Evolutionary conservation across 768 basidiomycete genomes (phyloP), one percentile per base, ranked within the genome.

Genomic region (Pholiota microspora): DNA sequence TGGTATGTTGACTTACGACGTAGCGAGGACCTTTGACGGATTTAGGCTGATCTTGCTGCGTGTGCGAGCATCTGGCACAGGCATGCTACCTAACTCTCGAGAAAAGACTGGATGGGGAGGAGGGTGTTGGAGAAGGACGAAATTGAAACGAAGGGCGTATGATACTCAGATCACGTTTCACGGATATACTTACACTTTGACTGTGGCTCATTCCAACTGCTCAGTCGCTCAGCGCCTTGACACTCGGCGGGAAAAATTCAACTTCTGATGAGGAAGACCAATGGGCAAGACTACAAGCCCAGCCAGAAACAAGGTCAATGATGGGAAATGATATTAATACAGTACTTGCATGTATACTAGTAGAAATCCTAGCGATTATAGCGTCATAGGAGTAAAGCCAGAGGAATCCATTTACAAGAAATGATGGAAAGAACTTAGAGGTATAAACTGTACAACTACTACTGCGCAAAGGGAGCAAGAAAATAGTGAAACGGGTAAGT

Each of bases 61-160:
- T 54, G 82, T 84, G 65, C 80, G 78, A 59, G 84, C 84, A 80
- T 86, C 84, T 65, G 83, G 84, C 52, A 71, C 80, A 69, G 83
- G 77, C 84, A 85, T 84, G 59, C 69, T 72, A 62, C 42, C 29
- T 44, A 55, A 48, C 49, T 25, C 24, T 40, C 42, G 34, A 32
- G 36, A 40, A 59, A 48, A 52, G n/a, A n/a, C n/a, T n/a, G n/a
- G n/a, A n/a, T n/a, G 36, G 51, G 55, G 49, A 29, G 55, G 55
- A 40, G 38, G 18, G 50, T 51, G 49, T 44, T 44, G 50, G 45
- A 50, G 44, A 45, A 42, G 34, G 35, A 56, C 48, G 46, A 49
- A 31, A 12, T 31, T 31, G 29, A 31, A 24, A 16, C 21, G 16
- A 42, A 42, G 40, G 40, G 23, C 12, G 38, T 13, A 42, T 42